phyloP scores from a whole-genome alignment of 768 basidiomycete species.

The Termitomyces sp. region DNA sequence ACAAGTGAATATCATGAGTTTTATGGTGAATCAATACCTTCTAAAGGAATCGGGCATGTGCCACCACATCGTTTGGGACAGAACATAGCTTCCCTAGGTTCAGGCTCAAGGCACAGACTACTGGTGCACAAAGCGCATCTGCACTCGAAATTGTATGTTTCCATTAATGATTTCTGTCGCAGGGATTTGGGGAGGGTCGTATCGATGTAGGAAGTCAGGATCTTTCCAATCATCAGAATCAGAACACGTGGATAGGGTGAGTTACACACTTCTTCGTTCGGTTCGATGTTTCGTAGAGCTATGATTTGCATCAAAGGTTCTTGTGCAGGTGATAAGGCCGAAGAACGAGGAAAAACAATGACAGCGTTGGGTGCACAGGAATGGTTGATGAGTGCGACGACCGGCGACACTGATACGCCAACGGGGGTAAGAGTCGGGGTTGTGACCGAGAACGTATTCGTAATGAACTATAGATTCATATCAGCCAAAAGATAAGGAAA shows the following conservation, averaged over 20 bases:
- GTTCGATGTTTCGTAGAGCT: conserved; percentile 55
- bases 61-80: conserved; percentile 72
- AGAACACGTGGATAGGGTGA: background rate
- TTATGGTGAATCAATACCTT: conserved; percentile 34
- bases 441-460: conserved; percentile 87
- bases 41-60: conserved; percentile 49
- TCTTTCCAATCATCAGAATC: conserved; percentile 32
- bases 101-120: conserved; percentile 46
- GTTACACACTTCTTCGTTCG: conserved; percentile 63
- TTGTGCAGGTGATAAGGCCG: conserved; percentile 22
- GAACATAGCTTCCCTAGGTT: conserved; percentile 62
- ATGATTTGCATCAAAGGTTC: conserved; percentile 72
- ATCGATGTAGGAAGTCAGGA: conserved; percentile 83
- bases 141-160: conserved; percentile 80
- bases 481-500: background rate
- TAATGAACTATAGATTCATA: conserved; percentile 60
- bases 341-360: conserved; percentile 77
- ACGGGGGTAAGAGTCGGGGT: conserved; percentile 73
- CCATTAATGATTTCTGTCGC: conserved; percentile 52
- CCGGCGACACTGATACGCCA: conserved; percentile 79
- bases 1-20: background rate
- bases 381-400: conserved; percentile 80
- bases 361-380: conserved; percentile 86
- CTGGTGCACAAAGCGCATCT: conserved; percentile 52
- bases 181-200: conserved; percentile 57